Conservation (phyloP, 169 alveolate genomes). For the Plasmodium knowlesi region DNA sequence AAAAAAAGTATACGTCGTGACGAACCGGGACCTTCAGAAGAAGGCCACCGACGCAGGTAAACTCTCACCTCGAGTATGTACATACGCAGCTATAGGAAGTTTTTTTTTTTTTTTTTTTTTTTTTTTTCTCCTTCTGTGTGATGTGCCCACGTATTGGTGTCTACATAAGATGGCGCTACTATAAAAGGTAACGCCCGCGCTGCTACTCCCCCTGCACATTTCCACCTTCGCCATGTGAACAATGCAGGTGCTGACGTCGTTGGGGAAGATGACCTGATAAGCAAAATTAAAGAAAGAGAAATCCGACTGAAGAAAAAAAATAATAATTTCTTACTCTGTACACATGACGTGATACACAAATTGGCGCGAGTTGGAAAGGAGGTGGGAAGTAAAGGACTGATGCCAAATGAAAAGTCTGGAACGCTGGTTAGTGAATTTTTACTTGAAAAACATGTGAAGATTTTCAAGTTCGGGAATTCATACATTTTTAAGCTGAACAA, state of each 20-base stretch:
- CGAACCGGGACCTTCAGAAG: constrained; percentile 16
- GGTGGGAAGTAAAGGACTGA: constrained; percentile 80
- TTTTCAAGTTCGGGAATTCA: constrained; percentile 61
- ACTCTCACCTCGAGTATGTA: not conserved
- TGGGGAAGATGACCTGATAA: constrained; percentile 73
- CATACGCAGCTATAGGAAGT: not conserved
- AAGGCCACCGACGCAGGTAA: constrained; percentile 52
- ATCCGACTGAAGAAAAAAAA: constrained; percentile 76
- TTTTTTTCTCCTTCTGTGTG: no score
- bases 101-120: not conserved
- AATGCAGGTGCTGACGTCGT: constrained; percentile 62
- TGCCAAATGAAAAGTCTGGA: constrained; percentile 84
- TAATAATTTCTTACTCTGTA: constrained; percentile 80
- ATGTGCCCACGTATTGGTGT: not conserved
- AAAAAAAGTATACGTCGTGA: constrained; percentile 62
- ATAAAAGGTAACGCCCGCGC: no score
- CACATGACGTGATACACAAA: constrained; percentile 81
- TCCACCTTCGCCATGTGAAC: not conserved
- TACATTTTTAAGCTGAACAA: constrained; percentile 79
- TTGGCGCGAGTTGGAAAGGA: constrained; percentile 79
- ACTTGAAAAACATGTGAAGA: constrained; percentile 51
- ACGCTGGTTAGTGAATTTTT: constrained; percentile 76
- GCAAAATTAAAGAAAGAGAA: constrained; percentile 66
- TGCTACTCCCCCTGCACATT: not conserved
- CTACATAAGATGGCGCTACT: not conserved